Evolutionary conservation across 345 rosid genomes (phyloP).

Genomic region (Rhizophora apiculata): DNA sequence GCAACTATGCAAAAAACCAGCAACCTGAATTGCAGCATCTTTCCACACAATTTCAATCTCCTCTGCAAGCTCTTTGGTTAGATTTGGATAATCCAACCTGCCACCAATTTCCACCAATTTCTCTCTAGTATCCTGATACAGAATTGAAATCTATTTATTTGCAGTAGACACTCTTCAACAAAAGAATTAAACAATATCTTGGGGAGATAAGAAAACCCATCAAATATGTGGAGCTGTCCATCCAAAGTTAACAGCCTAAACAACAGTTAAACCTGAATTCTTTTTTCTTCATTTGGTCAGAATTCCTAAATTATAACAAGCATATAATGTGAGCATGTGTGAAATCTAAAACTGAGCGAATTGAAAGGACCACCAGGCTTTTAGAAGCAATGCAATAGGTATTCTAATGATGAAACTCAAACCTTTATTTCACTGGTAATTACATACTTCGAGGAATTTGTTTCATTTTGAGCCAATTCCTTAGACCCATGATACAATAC

Average conservation of each 20-base stretch:
- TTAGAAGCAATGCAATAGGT: conserved; percentile 1
- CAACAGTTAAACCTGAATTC: background rate
- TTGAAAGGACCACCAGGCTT: background rate
- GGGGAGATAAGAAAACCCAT: background rate
- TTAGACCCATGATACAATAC: conserved; percentile 85
- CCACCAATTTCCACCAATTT: conserved; percentile 75
- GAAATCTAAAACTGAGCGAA: background rate
- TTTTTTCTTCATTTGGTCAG: background rate
- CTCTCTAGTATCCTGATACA: conserved; percentile 65
- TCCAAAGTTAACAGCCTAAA: background rate
- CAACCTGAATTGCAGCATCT: conserved; percentile 88
- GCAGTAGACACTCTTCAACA: background rate
- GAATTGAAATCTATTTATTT: conserved; percentile 10
- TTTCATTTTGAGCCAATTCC: conserved; percentile 82
- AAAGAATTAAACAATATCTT: background rate
- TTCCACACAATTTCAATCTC: conserved; percentile 82
- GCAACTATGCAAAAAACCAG: conserved; percentile 13
- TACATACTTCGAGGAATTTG: conserved; percentile 56
- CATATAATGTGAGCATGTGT: background rate
- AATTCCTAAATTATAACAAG: background rate
- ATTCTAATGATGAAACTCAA: conserved; percentile 24
- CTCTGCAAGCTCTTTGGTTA: conserved; percentile 66
- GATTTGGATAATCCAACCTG: conserved; percentile 63
- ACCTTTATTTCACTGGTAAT: conserved; percentile 67
- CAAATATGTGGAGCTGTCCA: background rate